These are phyloP conservation scores for Colletotrichum lentis DNA, from an alignment of 2,329 filamentous ascomycete genomes.

Conservation along the genomic window DNA sequence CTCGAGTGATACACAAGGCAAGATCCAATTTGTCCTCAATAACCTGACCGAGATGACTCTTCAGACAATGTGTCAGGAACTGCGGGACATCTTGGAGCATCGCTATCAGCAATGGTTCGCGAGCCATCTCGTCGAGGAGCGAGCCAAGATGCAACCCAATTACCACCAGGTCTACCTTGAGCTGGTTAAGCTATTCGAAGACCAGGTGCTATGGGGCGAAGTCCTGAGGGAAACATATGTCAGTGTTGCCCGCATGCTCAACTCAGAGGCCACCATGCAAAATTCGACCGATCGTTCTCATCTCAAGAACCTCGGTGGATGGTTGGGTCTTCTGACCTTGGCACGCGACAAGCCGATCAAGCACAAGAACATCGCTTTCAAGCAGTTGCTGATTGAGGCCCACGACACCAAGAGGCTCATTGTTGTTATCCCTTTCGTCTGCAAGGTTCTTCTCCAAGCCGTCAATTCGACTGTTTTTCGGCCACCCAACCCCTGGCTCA, in stretches of 20 bases:
- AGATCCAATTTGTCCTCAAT: conserved; percentile 94
- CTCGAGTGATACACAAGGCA: conserved; percentile 84
- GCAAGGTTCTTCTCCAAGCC: conserved; percentile 90
- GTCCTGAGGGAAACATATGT: conserved; percentile 93
- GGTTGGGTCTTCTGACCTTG: conserved; percentile 92
- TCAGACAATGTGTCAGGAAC: conserved; percentile 81
- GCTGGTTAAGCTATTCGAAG: conserved; percentile 82
- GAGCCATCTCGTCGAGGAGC: conserved; percentile 90
- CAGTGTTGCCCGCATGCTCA: conserved; percentile 85
- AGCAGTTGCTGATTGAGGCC: conserved; percentile 91
- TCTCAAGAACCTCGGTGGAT: conserved; percentile 90
- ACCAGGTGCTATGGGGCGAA: conserved; percentile 82
- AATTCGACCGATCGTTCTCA: conserved; percentile 85
- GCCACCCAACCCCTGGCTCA: conserved; percentile 95
- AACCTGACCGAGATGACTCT: conserved; percentile 93
- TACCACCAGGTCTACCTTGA: conserved; percentile 94
- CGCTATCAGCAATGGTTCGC: conserved; percentile 97
- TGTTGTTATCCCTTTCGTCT: conserved; percentile 95
- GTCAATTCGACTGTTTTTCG: conserved; percentile 87
- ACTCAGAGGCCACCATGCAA: conserved; percentile 85
- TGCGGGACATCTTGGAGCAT: conserved; percentile 79
- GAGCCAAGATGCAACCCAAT: conserved; percentile 96
- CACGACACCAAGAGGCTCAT: conserved; percentile 91
- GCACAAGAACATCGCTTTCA: conserved; percentile 96
- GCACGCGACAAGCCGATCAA: conserved; percentile 95